Evolutionary conservation across 139 green algal species (phyloP).

Genomic region (Picochlorum sp.): DNA sequence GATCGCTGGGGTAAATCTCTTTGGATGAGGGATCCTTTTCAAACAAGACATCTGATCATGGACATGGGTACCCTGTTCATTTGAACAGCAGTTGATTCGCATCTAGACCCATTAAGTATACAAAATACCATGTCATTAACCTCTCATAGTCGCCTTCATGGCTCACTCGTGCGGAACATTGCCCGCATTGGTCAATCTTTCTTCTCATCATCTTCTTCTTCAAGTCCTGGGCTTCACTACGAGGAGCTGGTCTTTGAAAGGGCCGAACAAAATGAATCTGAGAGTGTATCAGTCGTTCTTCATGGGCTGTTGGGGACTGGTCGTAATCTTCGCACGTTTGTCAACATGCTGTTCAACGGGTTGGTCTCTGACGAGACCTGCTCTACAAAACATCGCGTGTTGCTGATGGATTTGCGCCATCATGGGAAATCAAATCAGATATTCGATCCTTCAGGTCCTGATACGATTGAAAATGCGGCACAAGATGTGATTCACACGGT

Average conservation of each 20-base stretch:
- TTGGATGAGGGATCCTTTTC: too few species aligned
- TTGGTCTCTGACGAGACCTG: constrained; percentile 12
- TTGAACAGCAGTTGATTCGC: too few species aligned
- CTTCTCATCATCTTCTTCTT: too few species aligned
- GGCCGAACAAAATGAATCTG: background rate
- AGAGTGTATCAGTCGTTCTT: constrained; percentile 10
- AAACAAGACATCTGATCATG: too few species aligned
- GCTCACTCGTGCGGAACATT: too few species aligned
- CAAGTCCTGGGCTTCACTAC: too few species aligned
- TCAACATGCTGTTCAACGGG: background rate
- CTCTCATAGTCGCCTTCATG: too few species aligned
- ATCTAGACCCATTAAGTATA: too few species aligned
- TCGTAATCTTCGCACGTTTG: constrained; percentile 17
- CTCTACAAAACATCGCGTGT: constrained; percentile 21
- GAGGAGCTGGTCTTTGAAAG: background rate
- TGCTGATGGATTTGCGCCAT: constrained; percentile 63
- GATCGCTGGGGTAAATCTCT: too few species aligned
- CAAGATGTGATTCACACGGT: constrained; percentile 53
- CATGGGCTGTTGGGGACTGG: constrained; percentile 28
- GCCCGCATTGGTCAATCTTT: too few species aligned
- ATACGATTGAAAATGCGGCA: constrained; percentile 55
- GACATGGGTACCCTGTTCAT: too few species aligned
- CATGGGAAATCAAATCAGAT: constrained; percentile 41
- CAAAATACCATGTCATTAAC: too few species aligned
- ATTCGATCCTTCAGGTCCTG: constrained; percentile 40